phyloP scores from a whole-genome alignment of 2,329 filamentous ascomycete genomes.

The Nemania abortiva region DNA sequence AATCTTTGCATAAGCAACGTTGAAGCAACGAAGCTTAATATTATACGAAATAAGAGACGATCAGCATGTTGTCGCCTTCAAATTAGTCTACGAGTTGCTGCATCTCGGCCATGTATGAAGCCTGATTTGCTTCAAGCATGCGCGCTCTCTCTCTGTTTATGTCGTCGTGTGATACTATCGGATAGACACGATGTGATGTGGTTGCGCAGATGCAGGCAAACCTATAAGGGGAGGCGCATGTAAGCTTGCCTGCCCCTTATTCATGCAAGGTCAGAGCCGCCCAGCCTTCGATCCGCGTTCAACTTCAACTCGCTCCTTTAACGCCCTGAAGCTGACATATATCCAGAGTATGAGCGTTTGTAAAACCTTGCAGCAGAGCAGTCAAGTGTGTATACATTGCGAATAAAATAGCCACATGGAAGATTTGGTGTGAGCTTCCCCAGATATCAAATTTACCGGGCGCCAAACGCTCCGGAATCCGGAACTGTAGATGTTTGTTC shows the following conservation, averaged over 20 bases:
- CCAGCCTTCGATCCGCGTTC: conserved; percentile 1
- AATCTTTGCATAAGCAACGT: no score
- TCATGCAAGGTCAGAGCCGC: conserved; percentile 1
- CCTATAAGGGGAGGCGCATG: no score
- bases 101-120: no score
- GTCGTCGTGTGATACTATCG: no score
- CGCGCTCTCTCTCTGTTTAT: no score
- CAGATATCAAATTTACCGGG: conserved; percentile 27
- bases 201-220: no score
- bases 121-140: no score
- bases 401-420: conserved; percentile 22
- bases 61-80: no score
- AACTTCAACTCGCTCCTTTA: conserved; percentile 3
- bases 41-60: conserved; percentile 4
- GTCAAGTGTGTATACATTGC: conserved; percentile 19
- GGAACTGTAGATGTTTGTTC: conserved; percentile 15
- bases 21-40: conserved; percentile 5
- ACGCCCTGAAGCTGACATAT: conserved; percentile 9
- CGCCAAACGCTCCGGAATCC: conserved; percentile 22
- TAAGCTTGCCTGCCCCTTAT: conserved; percentile 1
- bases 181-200: no score
- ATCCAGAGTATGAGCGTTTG: conserved; percentile 12
- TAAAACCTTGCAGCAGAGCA: conserved; percentile 15
- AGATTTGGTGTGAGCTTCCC: conserved; percentile 30
- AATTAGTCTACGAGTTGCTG: no score